phyloP scores from a whole-genome alignment of 163 green algal species.

The Trebouxia gelatinosa region DNA sequence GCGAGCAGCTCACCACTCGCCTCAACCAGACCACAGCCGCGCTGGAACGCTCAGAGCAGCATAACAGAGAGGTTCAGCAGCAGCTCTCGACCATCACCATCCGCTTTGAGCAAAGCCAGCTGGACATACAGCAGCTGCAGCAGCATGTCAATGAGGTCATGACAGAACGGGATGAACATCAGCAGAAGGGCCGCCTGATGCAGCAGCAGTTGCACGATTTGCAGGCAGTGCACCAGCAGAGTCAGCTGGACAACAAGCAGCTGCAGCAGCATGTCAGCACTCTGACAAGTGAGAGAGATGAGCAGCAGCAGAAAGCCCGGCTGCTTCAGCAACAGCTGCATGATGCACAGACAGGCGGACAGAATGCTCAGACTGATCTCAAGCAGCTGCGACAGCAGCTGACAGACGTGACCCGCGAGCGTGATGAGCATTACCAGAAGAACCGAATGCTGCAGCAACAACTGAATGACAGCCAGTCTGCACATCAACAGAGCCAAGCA shows the following conservation, averaged over 20 bases:
- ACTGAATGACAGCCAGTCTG: conserved; percentile 4
- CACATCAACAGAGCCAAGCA: conserved; percentile 11
- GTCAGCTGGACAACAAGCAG: conserved; percentile 1
- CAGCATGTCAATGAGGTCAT: conserved; percentile 1
- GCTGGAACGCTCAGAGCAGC: conserved; percentile 19
- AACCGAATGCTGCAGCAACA: conserved; percentile 17
- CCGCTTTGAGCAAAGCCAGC: conserved; percentile 16
- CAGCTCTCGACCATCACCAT: conserved; percentile 5
- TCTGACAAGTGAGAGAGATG: conserved; percentile 1
- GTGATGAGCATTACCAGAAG: conserved; percentile 9
- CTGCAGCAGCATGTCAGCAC: neutral
- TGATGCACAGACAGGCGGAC: neutral
- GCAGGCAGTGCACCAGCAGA: neutral
- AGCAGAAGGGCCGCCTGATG: conserved; percentile 11
- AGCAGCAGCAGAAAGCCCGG: neutral
- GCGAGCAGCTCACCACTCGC: neutral
- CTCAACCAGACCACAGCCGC: conserved; percentile 14
- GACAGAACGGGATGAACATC: conserved; percentile 5
- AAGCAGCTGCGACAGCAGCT: conserved; percentile 21
- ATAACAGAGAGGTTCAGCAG: conserved; percentile 9
- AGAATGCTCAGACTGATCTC: conserved; percentile 6
- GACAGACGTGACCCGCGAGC: conserved; percentile 10
- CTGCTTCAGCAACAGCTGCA: conserved; percentile 20
- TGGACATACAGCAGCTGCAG: conserved; percentile 21
- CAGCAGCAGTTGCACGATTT: conserved; percentile 22